Evolutionary conservation across 2,329 filamentous ascomycete genomes (phyloP).

Genomic region (Diaporthe capsici): DNA sequence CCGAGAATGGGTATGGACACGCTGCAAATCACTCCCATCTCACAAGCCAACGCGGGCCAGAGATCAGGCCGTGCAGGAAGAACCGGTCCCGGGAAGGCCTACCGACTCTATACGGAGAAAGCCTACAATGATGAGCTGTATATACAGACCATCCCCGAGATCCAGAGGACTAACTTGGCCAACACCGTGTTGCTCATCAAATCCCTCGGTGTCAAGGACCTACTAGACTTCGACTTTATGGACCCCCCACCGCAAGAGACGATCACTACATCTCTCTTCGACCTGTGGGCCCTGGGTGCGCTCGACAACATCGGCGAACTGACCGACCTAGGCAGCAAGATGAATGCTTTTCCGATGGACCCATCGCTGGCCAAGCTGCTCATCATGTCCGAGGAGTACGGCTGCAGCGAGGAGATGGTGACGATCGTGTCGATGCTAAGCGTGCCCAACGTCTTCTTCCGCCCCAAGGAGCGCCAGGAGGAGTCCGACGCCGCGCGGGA

Average conservation of each 20-base stretch:
- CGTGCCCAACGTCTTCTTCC: slow-evolving; percentile 96
- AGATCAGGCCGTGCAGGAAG: slow-evolving; percentile 93
- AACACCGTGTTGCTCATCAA: slow-evolving; percentile 97
- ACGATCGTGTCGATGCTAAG: slow-evolving; percentile 99
- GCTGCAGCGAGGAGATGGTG: slow-evolving; percentile 96
- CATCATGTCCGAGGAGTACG: slow-evolving; percentile 90
- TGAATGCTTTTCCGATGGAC: slow-evolving; percentile 99
- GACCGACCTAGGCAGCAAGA: slow-evolving; percentile 87
- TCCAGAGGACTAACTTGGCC: slow-evolving; percentile 94
- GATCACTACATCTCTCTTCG: slow-evolving; percentile 96
- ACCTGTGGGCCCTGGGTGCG: slow-evolving; percentile 95
- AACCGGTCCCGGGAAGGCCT: slow-evolving; percentile 95
- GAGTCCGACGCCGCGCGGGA: slow-evolving; percentile 96
- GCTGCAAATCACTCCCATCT: slow-evolving; percentile 96
- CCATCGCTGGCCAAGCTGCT: slow-evolving; percentile 94
- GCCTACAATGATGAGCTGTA: slow-evolving; percentile 98
- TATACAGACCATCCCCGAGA: slow-evolving; percentile 96
- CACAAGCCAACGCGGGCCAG: slow-evolving; percentile 95
- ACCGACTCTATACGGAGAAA: slow-evolving; percentile 92
- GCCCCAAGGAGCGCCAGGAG: slow-evolving; percentile 95
- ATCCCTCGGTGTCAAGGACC: slow-evolving; percentile 91
- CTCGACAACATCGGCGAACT: slow-evolving; percentile 94
- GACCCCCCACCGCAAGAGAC: slow-evolving; percentile 98
- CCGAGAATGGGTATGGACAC: slow-evolving; percentile 99
- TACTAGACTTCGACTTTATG: slow-evolving; percentile 99